These are phyloP conservation scores for Hyaloscypha finlandica DNA, from an alignment of 495 filamentous ascomycete genomes.

Conservation along the genomic window DNA sequence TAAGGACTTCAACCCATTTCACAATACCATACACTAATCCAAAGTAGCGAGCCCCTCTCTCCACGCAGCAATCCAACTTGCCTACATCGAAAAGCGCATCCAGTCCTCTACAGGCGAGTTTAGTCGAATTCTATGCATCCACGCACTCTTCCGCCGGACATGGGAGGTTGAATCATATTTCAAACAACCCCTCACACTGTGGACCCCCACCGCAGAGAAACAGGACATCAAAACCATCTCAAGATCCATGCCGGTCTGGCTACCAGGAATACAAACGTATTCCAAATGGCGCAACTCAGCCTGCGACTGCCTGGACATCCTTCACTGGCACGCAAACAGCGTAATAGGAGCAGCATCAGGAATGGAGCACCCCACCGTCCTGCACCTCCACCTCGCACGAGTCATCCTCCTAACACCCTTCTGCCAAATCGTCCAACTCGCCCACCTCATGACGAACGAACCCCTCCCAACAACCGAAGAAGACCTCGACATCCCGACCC, in stretches of 20 bases:
- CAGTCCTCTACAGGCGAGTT: slow-evolving; percentile 48
- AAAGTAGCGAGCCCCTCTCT: slow-evolving; percentile 41
- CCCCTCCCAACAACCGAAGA: background rate
- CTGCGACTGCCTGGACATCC: slow-evolving; percentile 55
- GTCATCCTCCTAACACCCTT: slow-evolving; percentile 38
- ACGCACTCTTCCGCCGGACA: slow-evolving; percentile 51
- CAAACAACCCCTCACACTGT: slow-evolving; percentile 47
- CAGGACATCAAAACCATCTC: slow-evolving; percentile 43
- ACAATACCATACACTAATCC: slow-evolving; percentile 16
- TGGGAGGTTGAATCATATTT: slow-evolving; percentile 55
- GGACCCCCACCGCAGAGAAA: slow-evolving; percentile 50
- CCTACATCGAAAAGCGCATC: slow-evolving; percentile 54
- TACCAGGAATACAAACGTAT: slow-evolving; percentile 50
- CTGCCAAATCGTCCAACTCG: slow-evolving; percentile 32
- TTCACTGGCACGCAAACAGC: slow-evolving; percentile 56
- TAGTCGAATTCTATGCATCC: slow-evolving; percentile 48
- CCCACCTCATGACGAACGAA: slow-evolving; percentile 13
- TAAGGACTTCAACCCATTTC: background rate
- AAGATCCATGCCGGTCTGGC: slow-evolving; percentile 47
- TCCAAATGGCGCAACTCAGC: slow-evolving; percentile 58
- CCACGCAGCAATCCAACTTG: slow-evolving; percentile 44
- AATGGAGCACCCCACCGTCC: slow-evolving; percentile 51
- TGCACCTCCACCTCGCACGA: slow-evolving; percentile 54
- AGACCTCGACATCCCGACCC: background rate
- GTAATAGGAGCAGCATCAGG: slow-evolving; percentile 47